Evolutionary conservation across 257 asterid species (phyloP), one percentile per base, ranked within the genome.

Genomic region (Paraleonurus japonicus): DNA sequence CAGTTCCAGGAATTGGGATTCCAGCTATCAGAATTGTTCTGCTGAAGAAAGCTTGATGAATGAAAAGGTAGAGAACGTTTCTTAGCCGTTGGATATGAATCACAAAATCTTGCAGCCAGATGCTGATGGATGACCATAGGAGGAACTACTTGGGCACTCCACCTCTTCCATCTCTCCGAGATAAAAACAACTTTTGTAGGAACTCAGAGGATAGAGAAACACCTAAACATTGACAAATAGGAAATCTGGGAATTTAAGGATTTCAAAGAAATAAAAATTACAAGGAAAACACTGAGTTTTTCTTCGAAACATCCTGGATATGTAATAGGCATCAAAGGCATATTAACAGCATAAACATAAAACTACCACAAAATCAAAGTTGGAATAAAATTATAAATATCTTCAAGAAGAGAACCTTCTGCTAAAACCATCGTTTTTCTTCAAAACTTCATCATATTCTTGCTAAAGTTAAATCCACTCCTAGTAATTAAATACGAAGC

Each of bases 1-100:
- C 98, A 92, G 17, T 82, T 80, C 98, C 98, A 92, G 7, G 82
- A 81, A 50, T 66, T 74, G 0, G 90, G 92, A 54, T 82, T 84
- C 98, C 98, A 92, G 72, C 68, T 70, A 63, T 72, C 82, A 19
- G 85, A 65, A 48, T 83, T 47, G 22, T 73, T 81, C 54, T 78
- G 88, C 8, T 61, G 80, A 6, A 27, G 74, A 69, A 78, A 73
- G 74, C 61, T 75, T 22, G 86, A 51, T 4, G 82, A 66, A 24
- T 71, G 71, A 55, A 86, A 81, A 7, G 89, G 87, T 4, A 82
- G 82, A 61, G 76, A 75, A 24, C 98, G 95, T 73, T 92, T 92
- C 59, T 74, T 89, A 20, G 88, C 78, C 68, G 70, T 62, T 11
- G 81, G 79, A 64, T 79, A 83, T 5, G 85, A 48, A 64, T 74